A percentile compares a stretch with the other conserved stretches of the same genome.
Evolutionary conservation across 352 stramenopile genomes (phyloP).

Genomic region (Plasmopara viticola): DNA sequence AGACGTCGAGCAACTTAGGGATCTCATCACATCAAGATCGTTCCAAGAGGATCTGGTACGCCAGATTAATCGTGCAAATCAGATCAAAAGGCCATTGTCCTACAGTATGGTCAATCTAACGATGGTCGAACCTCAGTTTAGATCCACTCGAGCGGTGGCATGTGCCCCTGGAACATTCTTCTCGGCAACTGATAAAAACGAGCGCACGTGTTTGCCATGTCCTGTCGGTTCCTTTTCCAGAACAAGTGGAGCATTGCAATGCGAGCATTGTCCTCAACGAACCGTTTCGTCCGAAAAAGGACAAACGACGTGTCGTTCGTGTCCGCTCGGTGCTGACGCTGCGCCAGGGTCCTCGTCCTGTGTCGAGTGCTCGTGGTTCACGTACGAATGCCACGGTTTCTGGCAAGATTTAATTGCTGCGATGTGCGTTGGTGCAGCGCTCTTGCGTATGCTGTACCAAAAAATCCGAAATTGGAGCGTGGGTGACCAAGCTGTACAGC

Average conservation of each 20-base stretch:
- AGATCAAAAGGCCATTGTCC: constrained; percentile 11
- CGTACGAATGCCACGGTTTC: constrained; percentile 48
- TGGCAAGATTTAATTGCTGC: constrained; percentile 40
- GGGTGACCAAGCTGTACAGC: constrained; percentile 25
- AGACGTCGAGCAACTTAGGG: constrained; percentile 7
- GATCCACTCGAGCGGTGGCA: constrained; percentile 25
- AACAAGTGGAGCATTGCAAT: constrained; percentile 28
- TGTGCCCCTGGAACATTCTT: constrained; percentile 33
- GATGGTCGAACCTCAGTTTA: constrained; percentile 14
- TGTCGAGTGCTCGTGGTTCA: constrained; percentile 45
- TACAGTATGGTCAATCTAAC: constrained; percentile 18
- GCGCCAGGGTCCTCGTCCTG: constrained; percentile 29
- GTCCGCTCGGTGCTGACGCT: constrained; percentile 30
- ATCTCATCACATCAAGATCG: constrained; percentile 8
- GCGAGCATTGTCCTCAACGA: constrained; percentile 28
- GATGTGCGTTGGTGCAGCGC: constrained; percentile 11
- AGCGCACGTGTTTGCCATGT: constrained; percentile 27
- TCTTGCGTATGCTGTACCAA: constrained; percentile 21
- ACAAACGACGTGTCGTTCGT: constrained; percentile 30
- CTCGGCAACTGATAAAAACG: background rate
- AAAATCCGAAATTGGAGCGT: constrained; percentile 26
- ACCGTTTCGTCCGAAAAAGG: constrained; percentile 38
- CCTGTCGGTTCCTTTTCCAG: constrained; percentile 27
- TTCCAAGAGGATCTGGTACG: constrained; percentile 24
- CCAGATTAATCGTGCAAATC: constrained; percentile 12